phyloP scores from a whole-genome alignment of 495 filamentous ascomycete genomes.

The Lophium mytilinum region DNA sequence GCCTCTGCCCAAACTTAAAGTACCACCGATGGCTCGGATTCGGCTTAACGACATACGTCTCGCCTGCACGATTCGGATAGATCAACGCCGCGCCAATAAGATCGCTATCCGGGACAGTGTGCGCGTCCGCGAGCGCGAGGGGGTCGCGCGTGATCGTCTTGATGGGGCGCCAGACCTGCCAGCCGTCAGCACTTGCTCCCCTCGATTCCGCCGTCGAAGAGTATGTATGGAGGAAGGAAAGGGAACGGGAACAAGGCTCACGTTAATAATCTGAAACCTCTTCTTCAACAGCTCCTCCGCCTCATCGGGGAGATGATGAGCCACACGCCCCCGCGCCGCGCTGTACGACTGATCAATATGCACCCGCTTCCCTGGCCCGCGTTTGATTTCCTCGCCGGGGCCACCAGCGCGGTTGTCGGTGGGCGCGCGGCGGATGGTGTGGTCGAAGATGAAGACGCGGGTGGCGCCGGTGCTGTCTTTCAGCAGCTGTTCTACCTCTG shows the following conservation, averaged over 20 bases:
- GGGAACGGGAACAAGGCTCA: not conserved
- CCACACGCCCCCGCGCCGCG: slow-evolving; percentile 55
- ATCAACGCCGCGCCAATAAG: slow-evolving; percentile 64
- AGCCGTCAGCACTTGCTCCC: too few species aligned
- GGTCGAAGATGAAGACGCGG: slow-evolving; percentile 73
- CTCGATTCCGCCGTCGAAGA: too few species aligned
- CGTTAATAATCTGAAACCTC: slow-evolving; percentile 75
- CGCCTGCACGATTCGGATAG: slow-evolving; percentile 61
- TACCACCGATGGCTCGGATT: slow-evolving; percentile 58
- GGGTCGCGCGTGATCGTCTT: slow-evolving; percentile 46
- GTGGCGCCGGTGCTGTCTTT: slow-evolving; percentile 48
- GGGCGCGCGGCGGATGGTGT: slow-evolving; percentile 66
- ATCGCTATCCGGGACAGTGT: slow-evolving; percentile 52
- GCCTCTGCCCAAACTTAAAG: slow-evolving; percentile 17
- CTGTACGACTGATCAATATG: slow-evolving; percentile 75
- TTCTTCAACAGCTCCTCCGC: slow-evolving; percentile 50
- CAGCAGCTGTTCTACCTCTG: slow-evolving; percentile 63
- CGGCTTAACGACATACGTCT: slow-evolving; percentile 62
- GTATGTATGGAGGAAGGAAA: too few species aligned
- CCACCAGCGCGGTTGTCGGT: slow-evolving; percentile 23
- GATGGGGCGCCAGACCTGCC: slow-evolving; percentile 62
- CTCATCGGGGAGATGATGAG: slow-evolving; percentile 50
- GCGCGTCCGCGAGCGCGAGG: slow-evolving; percentile 60
- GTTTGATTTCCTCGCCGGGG: slow-evolving; percentile 22
- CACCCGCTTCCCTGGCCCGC: slow-evolving; percentile 58